Base-by-base conservation (phyloP, 306 rosid genomes). In the Vigna mungo region DNA sequence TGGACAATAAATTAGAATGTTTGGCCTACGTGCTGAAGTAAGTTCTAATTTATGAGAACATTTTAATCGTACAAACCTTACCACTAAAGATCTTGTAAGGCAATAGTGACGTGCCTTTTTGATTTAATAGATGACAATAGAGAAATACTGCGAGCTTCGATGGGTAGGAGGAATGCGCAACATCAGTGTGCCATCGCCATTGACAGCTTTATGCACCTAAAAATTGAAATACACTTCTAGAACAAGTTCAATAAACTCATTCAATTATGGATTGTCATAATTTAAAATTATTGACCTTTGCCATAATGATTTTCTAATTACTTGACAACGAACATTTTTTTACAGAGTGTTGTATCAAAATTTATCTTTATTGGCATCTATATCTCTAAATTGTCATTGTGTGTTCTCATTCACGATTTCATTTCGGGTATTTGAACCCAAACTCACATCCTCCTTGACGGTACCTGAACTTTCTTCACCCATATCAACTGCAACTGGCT, bases 401-500 rank as follows among this genome's bases (percentile, higher is more conserved):
- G 56, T 9, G n/a, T 5, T 16, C 53, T 36, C 2, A 13, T 52
- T 56, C 64, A 48, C 17, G 80, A 73, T 54, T 17, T 7, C 21
- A 41, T 61, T 73, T 71, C 37, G 37, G 59, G 41, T 37, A 70
- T 43, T 67, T 72, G 79, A 48, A 47, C 75, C 82, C 61, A 53
- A 76, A 48, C 13, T 54, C 56, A 67, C 67, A 64, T 64, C 81
- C 66, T 74, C 85, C 68, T 43, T 37, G 20, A 72, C 65, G 73
- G 14, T 69, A 64, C 36, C 72, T 61, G 60, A 52, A 77, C 62
- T 69, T 76, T 78, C 80, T 76, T 78, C 80, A 71, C 56, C 74
- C 53, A 43, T 47, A 74, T 60, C 84, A 76, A 69, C 59, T 61
- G 56, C 75, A 67, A 3, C 36, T 55, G 73, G 71, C 39, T 79